Evolutionary conservation across 2,329 filamentous ascomycete species (phyloP).

Genomic region (Rhinocladiella mackenziei): DNA sequence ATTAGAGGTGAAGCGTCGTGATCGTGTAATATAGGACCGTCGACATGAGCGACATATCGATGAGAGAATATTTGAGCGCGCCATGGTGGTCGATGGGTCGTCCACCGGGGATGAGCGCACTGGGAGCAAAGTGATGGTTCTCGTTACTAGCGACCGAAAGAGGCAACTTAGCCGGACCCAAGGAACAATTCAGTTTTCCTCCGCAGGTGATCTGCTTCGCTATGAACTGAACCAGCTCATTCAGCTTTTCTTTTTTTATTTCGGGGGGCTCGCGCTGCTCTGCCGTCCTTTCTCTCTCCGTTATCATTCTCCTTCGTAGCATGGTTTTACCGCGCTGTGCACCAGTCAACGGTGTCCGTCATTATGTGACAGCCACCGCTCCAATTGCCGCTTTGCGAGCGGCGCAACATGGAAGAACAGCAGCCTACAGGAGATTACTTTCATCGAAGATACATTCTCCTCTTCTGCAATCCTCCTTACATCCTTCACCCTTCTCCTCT

Average conservation of each 20-base stretch:
- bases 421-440: conserved; percentile 23
- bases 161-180: conserved; percentile 16
- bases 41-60: conserved; percentile 26
- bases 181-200: conserved; percentile 14
- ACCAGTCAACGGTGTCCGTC: conserved; percentile 23
- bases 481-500: conserved; percentile 14
- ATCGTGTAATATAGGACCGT: conserved; percentile 10
- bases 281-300: neutral
- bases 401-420: conserved; percentile 25
- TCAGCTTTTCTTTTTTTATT: conserved; percentile 8
- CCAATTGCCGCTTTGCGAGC: conserved; percentile 21
- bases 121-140: neutral
- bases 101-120: neutral
- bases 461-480: conserved; percentile 6
- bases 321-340: conserved; percentile 27
- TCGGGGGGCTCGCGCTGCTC: neutral
- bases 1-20: conserved; percentile 13
- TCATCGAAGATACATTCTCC: conserved; percentile 1
- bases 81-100: conserved; percentile 12
- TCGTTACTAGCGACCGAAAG: neutral
- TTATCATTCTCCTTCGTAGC: conserved; percentile 15
- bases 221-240: conserved; percentile 14
- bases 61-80: conserved; percentile 13
- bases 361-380: conserved; percentile 27
- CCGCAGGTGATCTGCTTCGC: neutral